phyloP scores from a whole-genome alignment of 202 grass and related monocot species.

The Setaria viridis region DNA sequence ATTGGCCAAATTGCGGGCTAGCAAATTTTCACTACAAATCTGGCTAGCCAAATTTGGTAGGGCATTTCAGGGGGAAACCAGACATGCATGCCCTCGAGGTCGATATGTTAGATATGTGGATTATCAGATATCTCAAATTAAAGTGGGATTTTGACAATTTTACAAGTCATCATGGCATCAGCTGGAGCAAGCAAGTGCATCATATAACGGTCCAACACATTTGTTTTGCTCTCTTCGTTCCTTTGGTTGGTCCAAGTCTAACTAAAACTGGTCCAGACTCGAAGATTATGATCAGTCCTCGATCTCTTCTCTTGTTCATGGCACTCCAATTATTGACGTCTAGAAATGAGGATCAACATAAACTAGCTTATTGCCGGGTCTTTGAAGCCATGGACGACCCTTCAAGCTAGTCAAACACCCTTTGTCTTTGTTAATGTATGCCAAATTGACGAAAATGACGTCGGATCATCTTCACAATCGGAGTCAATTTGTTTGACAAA shows the following conservation, averaged over 20 bases:
- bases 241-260: background rate
- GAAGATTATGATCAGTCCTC: conserved; percentile 6
- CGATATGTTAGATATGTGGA: background rate
- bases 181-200: background rate
- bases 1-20: background rate
- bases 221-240: background rate
- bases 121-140: background rate
- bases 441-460: conserved; percentile 21
- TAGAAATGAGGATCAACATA: background rate
- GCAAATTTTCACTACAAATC: background rate
- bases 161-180: background rate
- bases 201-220: background rate
- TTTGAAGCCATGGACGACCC: background rate
- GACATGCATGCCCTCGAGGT: too few species aligned
- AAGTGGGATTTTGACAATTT: background rate
- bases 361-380: background rate
- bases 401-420: background rate
- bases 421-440: background rate
- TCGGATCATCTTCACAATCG: background rate
- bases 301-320: background rate
- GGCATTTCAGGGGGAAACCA: background rate
- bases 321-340: conserved; percentile 16
- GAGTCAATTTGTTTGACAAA: conserved; percentile 11
- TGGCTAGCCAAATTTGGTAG: background rate
- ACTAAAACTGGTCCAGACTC: conserved; percentile 12